These are phyloP conservation scores for Aspergillus baeticus DNA, from an alignment of 495 filamentous ascomycete genomes.

Conservation along the genomic window DNA sequence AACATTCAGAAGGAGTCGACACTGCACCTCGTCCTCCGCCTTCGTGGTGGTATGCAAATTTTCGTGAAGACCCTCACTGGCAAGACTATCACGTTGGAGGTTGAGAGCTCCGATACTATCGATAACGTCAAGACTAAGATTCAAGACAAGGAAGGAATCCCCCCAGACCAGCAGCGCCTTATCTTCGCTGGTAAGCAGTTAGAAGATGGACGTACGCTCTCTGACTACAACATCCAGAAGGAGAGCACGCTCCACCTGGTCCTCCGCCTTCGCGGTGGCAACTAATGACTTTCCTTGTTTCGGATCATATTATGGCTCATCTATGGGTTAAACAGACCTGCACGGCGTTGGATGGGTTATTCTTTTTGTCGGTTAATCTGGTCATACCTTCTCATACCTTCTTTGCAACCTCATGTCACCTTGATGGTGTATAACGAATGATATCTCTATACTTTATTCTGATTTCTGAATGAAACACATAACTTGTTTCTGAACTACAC, in stretches of 20 bases:
- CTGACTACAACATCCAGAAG: conserved; percentile 95
- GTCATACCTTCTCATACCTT: conserved; percentile 38
- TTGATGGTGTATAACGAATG: conserved; percentile 18
- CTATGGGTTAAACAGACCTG: conserved; percentile 36
- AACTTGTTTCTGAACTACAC: not conserved
- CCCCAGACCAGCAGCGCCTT: conserved; percentile 83
- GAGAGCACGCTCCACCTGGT: conserved; percentile 87
- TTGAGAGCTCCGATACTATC: conserved; percentile 86
- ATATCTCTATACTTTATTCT: conserved; percentile 19
- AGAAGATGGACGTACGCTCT: conserved; percentile 79
- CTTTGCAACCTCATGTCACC: conserved; percentile 15
- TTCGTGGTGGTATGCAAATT: conserved; percentile 97
- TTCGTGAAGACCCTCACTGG: conserved; percentile 93
- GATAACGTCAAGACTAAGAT: conserved; percentile 94
- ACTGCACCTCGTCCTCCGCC: conserved; percentile 93
- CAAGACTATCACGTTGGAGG: conserved; percentile 90
- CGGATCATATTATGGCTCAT: conserved; percentile 18
- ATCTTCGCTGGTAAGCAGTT: conserved; percentile 92
- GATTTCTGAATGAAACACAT: conserved; percentile 1
- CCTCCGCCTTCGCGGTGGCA: conserved; percentile 82
- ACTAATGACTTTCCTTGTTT: conserved; percentile 47
- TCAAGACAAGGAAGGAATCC: conserved; percentile 90
- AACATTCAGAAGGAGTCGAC: conserved; percentile 99
- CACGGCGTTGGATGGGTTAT: conserved; percentile 46
- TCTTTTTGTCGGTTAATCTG: conserved; percentile 26